Evolutionary conservation across 2,329 filamentous ascomycete species (phyloP), one percentile per base, ranked within the genome.

Genomic region (Sphaceloma murrayae): DNA sequence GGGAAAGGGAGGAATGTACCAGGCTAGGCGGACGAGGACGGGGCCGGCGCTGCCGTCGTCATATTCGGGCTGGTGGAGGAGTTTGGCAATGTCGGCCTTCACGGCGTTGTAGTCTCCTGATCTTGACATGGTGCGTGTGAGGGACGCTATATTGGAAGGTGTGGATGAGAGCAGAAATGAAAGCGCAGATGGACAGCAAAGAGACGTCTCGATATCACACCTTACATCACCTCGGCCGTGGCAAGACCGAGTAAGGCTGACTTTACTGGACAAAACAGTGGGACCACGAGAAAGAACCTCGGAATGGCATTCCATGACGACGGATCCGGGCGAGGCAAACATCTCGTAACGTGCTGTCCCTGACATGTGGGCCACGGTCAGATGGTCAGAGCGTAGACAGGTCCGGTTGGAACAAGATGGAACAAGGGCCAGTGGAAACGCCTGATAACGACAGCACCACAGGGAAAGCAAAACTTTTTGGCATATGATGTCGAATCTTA

Each of bases 31-130:
- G 45, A 80, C 75, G 40, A 80, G 70, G 0, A 80, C 73, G 0
- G 77, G 77, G 1, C 76, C 77, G 21, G 74, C 74, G 46, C 72
- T 77, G 13, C 77, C 77, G 60, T 81, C 77, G 53, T 80, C 77
- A 57, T 80, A 80, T 50, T 67, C 73, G 16, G 77, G 76, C 56
- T 79, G 54, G 44, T 57, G 54, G n/a, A 56, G 47, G 7, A 57
- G 50, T 17, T 48, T 45, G n/a, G 46, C 48, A 18, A 52, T 52
- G 36, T 53, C 53, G 31, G 48, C 45, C 18, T 49, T 46, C 17
- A 55, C 53, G 16, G 51, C 51, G 4, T 46, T 48, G 45, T 50
- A 53, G 40, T 54, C 51, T 19, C 50, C 51, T 30, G 38, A n/a
- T 24, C 48, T 49, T 33, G 30, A 45, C 49, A 48, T 51, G 40